These are phyloP conservation scores for Actinomortierella wolfii DNA, from an alignment of 371 early-diverging fungal genomes.

Conservation along the genomic window DNA sequence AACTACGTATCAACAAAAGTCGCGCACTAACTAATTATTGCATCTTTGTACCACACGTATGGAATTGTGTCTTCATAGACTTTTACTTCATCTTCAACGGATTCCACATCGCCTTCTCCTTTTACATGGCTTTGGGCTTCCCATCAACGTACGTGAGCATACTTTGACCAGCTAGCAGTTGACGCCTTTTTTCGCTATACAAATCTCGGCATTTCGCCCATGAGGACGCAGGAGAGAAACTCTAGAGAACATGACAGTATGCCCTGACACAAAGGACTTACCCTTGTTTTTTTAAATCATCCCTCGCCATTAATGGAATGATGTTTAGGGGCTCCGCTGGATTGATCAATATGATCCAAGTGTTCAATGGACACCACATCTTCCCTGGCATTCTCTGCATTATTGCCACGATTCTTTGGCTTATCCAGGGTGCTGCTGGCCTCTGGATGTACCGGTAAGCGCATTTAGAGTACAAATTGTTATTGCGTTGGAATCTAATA, in stretches of 20 bases:
- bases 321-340: conserved; percentile 77
- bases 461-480: too few relatives aligned
- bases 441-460: conserved; percentile 37
- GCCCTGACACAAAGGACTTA: background rate
- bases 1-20: background rate
- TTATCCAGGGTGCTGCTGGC: conserved; percentile 36
- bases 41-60: conserved; percentile 7
- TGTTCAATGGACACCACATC: conserved; percentile 70
- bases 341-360: conserved; percentile 75
- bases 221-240: too few relatives aligned
- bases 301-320: conserved; percentile 3
- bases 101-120: conserved; percentile 78
- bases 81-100: conserved; percentile 87
- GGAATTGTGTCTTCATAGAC: conserved; percentile 49
- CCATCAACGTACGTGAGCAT: conserved; percentile 62
- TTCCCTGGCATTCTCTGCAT: conserved; percentile 72
- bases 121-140: conserved; percentile 88
- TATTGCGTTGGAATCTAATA: too few relatives aligned
- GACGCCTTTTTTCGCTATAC: conserved; percentile 5
- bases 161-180: too few relatives aligned
- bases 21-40: background rate
- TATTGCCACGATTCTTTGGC: conserved; percentile 74
- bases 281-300: background rate
- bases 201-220: too few relatives aligned
- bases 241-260: too few relatives aligned